Evolutionary conservation across 1,284 basidiomycete genomes (phyloP).

Genomic region (Apiotrichum akiyoshidainum): DNA sequence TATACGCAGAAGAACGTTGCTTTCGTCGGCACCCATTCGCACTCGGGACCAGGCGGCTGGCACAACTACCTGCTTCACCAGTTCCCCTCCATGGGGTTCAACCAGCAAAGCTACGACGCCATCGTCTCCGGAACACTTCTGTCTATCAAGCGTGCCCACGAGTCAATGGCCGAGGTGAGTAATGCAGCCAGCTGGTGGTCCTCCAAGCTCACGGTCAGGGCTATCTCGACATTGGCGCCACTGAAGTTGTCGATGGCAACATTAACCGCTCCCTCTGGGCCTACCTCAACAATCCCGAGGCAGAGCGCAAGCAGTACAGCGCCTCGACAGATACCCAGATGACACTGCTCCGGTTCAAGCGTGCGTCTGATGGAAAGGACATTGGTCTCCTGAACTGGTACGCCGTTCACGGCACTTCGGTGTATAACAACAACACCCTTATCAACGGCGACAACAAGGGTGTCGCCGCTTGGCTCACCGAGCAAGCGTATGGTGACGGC

Average conservation of each 20-base stretch:
- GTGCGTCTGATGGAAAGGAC: constrained; percentile 4
- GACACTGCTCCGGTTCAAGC: constrained; percentile 15
- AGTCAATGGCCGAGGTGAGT: constrained; percentile 1
- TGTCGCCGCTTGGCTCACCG: constrained; percentile 13
- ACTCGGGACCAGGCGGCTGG: constrained; percentile 17
- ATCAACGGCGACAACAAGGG: constrained; percentile 21
- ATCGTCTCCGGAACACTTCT: constrained; percentile 9
- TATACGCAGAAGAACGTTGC: constrained; percentile 12
- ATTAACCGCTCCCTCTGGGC: constrained; percentile 17
- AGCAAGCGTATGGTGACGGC: constrained; percentile 6
- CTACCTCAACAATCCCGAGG: constrained; percentile 16
- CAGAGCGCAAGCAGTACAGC: constrained; percentile 10
- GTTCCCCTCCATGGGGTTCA: constrained; percentile 11
- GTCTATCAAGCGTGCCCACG: constrained; percentile 12
- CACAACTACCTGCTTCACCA: constrained; percentile 18
- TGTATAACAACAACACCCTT: constrained; percentile 16
- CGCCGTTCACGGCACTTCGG: constrained; percentile 14
- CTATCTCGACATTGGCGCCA: constrained; percentile 9
- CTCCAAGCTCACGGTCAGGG: neutral
- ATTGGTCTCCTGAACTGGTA: constrained; percentile 17
- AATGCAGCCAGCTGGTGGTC: too few species aligned
- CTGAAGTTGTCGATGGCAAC: constrained; percentile 14
- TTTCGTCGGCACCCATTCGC: constrained; percentile 12
- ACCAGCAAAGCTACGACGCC: constrained; percentile 13
- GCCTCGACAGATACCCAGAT: constrained; percentile 11